A percentile compares a stretch with the other conserved stretches of the same genome.
These are phyloP conservation scores for Pseudoscleropodium purum DNA, from an alignment of 225 moss, liverwort and hornwort species.

Conservation along the genomic window DNA sequence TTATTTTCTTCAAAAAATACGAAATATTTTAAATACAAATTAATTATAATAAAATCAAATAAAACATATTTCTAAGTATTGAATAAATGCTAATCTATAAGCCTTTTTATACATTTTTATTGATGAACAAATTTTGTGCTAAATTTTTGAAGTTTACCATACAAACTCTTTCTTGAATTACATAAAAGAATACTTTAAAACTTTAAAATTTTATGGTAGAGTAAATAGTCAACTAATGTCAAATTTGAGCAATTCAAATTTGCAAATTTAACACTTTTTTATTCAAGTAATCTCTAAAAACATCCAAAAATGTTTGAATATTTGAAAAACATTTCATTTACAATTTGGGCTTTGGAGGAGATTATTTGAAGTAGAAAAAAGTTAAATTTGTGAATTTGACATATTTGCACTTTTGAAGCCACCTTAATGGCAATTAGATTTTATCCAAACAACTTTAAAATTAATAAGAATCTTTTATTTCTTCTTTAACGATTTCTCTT, in stretches of 20 bases:
- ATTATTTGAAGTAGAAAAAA: not conserved
- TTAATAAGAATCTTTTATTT: no score
- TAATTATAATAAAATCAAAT: not conserved
- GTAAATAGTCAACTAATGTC: not conserved
- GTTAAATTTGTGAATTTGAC: not conserved
- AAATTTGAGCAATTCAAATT: not conserved
- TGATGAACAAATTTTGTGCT: fast-evolving
- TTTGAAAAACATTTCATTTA: not conserved
- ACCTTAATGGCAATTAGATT: fast-evolving
- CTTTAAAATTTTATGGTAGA: not conserved
- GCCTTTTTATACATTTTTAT: not conserved
- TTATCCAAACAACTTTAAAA: not conserved
- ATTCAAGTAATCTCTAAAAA: no score
- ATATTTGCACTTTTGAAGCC: not conserved
- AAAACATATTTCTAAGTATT: no score
- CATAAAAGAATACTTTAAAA: not conserved
- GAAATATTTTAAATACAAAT: not conserved
- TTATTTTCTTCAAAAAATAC: not conserved
- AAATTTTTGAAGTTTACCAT: not conserved
- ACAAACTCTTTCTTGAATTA: not conserved
- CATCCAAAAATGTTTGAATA: not conserved
- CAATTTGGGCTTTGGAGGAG: fast-evolving
- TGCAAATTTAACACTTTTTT: not conserved
- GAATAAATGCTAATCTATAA: not conserved
- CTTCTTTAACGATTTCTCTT: not conserved